Base-by-base conservation (phyloP, 345 rosid genomes). In the Erucastrum elatum region DNA sequence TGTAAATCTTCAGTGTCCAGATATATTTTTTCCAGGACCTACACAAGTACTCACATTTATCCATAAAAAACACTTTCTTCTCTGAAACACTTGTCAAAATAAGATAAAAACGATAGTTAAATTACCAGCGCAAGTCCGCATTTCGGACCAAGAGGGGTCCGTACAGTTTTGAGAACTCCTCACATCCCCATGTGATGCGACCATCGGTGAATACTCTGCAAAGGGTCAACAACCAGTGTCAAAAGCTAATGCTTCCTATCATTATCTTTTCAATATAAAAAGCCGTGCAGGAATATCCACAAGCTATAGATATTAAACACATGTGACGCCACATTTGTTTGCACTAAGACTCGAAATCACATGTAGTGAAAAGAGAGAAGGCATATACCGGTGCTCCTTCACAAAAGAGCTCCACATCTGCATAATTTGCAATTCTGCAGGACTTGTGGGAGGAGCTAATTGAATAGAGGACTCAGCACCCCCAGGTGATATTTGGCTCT, bases 21-120 rank as follows among this genome's bases (percentile, higher is more conserved):
- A 95, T 90, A 72, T 91, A 91, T 80, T 93, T 66, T 81, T 89
- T 90, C 98, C 97, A 95, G 81, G 98, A 93, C 97, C 98, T 91
- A 83, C 53, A 81, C 62, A 81, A 63, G 30, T 35, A 55, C 55
- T 61, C 72, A 56, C 16, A 6, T 75, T 55, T 41, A 31, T 70
- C 76, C 69, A 31, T 33, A 53, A 64, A 46, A 49, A n/a, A 2
- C 26, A 75, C 25, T 53, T 25, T 62, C 61, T 66, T 46, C 72
- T 70, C 35, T 68, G 13, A 35, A 12, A 29, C 51, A 61, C 39
- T 56, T 33, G 3, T 31, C 11, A 46, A 67, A 67, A 34, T 34
- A 17, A 61, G 35, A 64, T 44, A 44, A 41, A 39, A 3, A 74
- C 21, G 71, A 68, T 71, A 68, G 70, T 37, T 27, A 4, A 35